Evolutionary conservation across 1,139 yeast genomes (phyloP).

Genomic region (Yamadazyma atmosphaerica): DNA sequence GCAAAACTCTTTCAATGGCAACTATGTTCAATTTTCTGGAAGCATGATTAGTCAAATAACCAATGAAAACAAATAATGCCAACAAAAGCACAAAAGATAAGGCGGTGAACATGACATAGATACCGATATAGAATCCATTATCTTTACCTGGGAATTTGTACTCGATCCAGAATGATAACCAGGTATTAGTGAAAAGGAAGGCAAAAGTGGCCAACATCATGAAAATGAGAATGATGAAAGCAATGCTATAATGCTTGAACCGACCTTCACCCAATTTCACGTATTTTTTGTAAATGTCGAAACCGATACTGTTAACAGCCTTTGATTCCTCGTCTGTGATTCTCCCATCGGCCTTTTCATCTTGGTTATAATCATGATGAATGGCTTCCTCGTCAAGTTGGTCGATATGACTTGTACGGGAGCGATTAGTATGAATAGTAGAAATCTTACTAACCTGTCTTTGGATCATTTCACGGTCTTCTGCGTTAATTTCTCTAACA

Average conservation of each 20-base stretch:
- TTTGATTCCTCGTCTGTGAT: conserved; percentile 31
- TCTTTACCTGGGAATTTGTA: conserved; percentile 47
- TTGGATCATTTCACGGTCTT: conserved; percentile 18
- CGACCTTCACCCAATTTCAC: conserved; percentile 58
- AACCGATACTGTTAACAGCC: conserved; percentile 40
- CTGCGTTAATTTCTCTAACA: conserved; percentile 14
- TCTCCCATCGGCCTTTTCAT: conserved; percentile 25
- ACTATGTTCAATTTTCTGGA: conserved; percentile 36
- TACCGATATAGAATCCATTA: conserved; percentile 67
- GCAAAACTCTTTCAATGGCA: conserved; percentile 39
- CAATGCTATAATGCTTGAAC: conserved; percentile 21
- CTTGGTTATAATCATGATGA: conserved; percentile 17
- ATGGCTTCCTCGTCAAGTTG: conserved; percentile 21
- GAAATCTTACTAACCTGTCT: conserved; percentile 13
- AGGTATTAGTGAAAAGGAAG: conserved; percentile 67
- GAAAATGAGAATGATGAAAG: conserved; percentile 12
- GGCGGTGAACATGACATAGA: conserved; percentile 61
- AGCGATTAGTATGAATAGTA: conserved; percentile 4
- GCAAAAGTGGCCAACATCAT: conserved; percentile 55
- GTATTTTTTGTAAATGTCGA: conserved; percentile 40
- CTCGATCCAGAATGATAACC: conserved; percentile 86
- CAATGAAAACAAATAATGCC: conserved; percentile 46
- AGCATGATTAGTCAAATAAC: conserved; percentile 53
- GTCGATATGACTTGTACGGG: conserved; percentile 7
- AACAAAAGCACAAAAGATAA: conserved; percentile 39